Evolutionary conservation across 352 stramenopile species (phyloP).

Genomic region (Phytopythium litorale): DNA sequence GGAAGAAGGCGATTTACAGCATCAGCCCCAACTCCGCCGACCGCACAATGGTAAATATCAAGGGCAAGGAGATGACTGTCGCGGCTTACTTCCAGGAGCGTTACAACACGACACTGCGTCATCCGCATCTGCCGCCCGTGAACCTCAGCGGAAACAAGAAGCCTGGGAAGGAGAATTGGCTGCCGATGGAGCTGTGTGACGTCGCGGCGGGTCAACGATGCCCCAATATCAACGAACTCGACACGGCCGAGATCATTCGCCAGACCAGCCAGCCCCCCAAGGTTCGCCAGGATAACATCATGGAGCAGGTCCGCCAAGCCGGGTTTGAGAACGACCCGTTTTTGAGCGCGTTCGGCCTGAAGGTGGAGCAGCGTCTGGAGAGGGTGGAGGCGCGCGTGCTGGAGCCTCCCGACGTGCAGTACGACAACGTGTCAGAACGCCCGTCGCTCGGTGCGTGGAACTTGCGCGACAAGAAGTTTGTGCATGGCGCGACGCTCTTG

Average conservation of each 20-base stretch:
- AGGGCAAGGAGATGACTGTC: constrained; percentile 48
- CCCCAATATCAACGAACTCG: constrained; percentile 67
- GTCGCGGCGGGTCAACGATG: constrained; percentile 67
- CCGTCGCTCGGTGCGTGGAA: constrained; percentile 71
- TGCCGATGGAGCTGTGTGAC: constrained; percentile 83
- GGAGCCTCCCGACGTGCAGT: constrained; percentile 59
- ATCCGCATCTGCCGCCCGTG: constrained; percentile 62
- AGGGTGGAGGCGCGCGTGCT: constrained; percentile 44
- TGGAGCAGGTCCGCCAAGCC: constrained; percentile 53
- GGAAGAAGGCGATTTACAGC: constrained; percentile 47
- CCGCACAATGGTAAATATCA: constrained; percentile 45
- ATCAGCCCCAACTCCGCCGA: constrained; percentile 43
- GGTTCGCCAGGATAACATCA: constrained; percentile 47
- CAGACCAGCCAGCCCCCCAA: constrained; percentile 50
- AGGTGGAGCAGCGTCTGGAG: constrained; percentile 50
- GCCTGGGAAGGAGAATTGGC: constrained; percentile 43
- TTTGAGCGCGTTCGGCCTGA: constrained; percentile 56
- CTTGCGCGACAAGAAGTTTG: constrained; percentile 67
- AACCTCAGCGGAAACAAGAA: constrained; percentile 61
- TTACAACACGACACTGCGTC: constrained; percentile 56
- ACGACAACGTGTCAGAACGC: constrained; percentile 51
- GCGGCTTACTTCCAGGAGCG: constrained; percentile 54
- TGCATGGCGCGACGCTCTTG: constrained; percentile 35
- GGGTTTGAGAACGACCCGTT: constrained; percentile 74
- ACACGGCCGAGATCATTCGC: constrained; percentile 83